Evolutionary conservation across 257 asterid species (phyloP), one percentile per base, ranked within the genome.

Genomic region (Ligustrum vulgare): DNA sequence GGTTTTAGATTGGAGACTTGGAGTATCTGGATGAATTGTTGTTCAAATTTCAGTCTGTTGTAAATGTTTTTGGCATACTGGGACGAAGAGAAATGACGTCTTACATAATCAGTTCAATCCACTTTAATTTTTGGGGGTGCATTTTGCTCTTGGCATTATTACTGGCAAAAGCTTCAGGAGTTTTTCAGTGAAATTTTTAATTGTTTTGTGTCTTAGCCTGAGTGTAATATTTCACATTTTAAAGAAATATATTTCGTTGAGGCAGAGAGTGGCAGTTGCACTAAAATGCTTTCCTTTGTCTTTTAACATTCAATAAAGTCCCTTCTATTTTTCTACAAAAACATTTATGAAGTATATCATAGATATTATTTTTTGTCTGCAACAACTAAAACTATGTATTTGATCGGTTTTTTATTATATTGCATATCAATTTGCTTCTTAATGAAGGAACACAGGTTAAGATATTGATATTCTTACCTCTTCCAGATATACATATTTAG

Each of bases 41-140:
- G 66, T 41, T 41, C 47, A 1, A n/a, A 9, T 16, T n/a, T 60
- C 33, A 60, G 11, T 60, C 5, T 23, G 67, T 10, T 22, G 67
- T 60, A 9, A 4, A 25, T 25, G 67, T 41, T 41, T 41, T 41
- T 41, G 72, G 86, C 82, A 66, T 41, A 22, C 60, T 69, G 63
- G 62, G 13, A 20, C 3, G 45, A 49, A 13, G 68, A 35, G 71
- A 64, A 58, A 64, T 74, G 54, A 64, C 2, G 39, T 62, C 32
- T 51, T 51, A 7, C 39, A 69, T 65, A 67, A 66, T 41, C 47
- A 41, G 47, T 9, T 41, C 47, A 10, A 13, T 41, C 47, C 12
- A 41, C 47, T 41, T 41, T 11, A 41, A 1, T 13, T 41, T 39
- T 9, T 39, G 9, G 45, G 45, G 45, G 9, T 11, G 11, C 13